Base-by-base conservation (phyloP, 208 protist species). In the Crithidia bombi region DNA sequence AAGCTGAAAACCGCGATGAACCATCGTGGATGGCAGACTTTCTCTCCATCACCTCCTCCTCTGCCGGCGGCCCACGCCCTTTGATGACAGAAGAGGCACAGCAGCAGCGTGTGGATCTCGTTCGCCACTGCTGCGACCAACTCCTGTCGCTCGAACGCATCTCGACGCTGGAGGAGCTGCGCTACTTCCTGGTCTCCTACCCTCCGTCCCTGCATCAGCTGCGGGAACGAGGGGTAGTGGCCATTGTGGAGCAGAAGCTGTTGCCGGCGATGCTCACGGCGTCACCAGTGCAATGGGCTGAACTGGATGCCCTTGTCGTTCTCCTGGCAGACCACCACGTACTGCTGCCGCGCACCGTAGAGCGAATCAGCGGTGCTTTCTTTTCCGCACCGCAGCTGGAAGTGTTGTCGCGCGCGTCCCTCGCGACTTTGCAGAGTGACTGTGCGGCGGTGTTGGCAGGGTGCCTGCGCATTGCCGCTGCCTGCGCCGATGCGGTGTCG, bases 71-170 rank as follows among this genome's bases (percentile, higher is more conserved):
- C n/a, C n/a, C n/a, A n/a, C n/a, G n/a, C 36, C 10, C 17, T 25
- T 4, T 41, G n/a, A n/a, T 69, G 50, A 39, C 33, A 23, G 39
- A 32, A 7, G 67, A 47, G 26, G 78, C 66, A 19, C 51, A 67
- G 21, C 41, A 35, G 9, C 43, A 61, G 32, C 75, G 81, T 9
- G 43, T 58, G 2, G 41, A 76, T 7, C 63, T 85, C 26, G 47
- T 95, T 10, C 69, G 66, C 17, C 35, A 44, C 5, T 87, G 81
- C 68, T 91, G 82, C 66, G 83, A 91, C n/a, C 50, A 69, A 9
- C 59, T 96, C 39, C 69, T 96, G 41, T 76, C 78, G 2, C 52
- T 96, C 11, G 84, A 91, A 11, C 65, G 51, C 19, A 85, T 96
- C 39, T 65, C 65, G 7, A 85, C 84, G 12, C 46, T 87, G 10